Evolutionary conservation across 108 stramenopile species (phyloP), one percentile per base, ranked within the genome.

Genomic region (Skeletonema grethae): DNA sequence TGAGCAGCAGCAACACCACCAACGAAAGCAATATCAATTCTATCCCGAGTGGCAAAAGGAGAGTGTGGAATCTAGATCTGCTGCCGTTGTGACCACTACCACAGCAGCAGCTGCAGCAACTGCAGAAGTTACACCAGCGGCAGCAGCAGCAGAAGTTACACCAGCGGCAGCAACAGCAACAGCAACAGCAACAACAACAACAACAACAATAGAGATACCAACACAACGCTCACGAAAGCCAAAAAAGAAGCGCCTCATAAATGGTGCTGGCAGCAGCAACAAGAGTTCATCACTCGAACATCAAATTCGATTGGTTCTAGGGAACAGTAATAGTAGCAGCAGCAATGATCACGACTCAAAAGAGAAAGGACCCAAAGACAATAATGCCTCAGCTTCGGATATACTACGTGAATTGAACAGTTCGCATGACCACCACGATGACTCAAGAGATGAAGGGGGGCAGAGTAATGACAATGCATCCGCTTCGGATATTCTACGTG

Each of bases 251-350:
- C 38, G 38, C 12, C 2, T 39, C 10, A 10, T 12, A 13, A 28
- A 28, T 28, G 38, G 38, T 39, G 38, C 0, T 10, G 38, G 38
- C 12, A 39, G 38, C 11, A 2, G 12, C 12, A 48, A 18, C 46
- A 48, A 48, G 18, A 20, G 18, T 5, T 48, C 46, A 48, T 28
- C 25, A 34, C 50, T 53, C 7, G 50, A 53, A 53, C 22, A 53
- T 53, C 50, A 53, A 53, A 53, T 53, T 53, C 18, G 50, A 22
- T 53, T 22, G 22, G 50, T 53, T 9, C 7, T 53, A 53, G 50
- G 22, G 7, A 48, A 20, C 46, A 1, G 25, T 28, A 28, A 1
- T 39, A 39, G 12, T 39, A 39, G 12, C 38, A n/a, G 12, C 38
- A n/a, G n/a, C 15, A n/a, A 43, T 4, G 3, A 43, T n/a, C 0